A percentile compares a stretch with the other conserved stretches of the same genome.
These are phyloP conservation scores for Pseudogymnoascus sp. DNA, from an alignment of 2,329 filamentous ascomycete species.

Conservation along the genomic window DNA sequence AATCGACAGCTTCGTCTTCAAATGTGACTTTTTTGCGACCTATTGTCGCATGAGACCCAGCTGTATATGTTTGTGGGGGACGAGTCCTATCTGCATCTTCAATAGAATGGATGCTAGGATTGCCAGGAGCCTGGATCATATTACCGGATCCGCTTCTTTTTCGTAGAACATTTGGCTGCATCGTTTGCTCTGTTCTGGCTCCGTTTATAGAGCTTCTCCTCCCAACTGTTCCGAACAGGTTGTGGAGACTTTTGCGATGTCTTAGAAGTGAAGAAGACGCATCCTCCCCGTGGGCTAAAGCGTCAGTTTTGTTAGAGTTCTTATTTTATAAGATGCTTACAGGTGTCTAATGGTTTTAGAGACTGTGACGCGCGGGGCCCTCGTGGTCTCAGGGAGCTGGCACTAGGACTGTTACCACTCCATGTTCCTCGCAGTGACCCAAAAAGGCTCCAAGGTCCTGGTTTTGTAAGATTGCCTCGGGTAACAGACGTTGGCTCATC, in stretches of 20 bases:
- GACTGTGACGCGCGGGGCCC: neutral
- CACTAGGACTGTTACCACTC: neutral
- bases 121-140: neutral
- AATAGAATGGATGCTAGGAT: neutral
- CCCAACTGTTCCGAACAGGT: constrained; percentile 20
- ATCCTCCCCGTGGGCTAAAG: neutral
- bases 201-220: constrained; percentile 14
- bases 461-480: neutral
- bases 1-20: neutral
- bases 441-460: neutral
- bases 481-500: neutral
- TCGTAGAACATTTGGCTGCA: neutral
- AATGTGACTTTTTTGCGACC: neutral
- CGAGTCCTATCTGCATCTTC: neutral
- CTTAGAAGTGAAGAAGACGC: constrained; percentile 3
- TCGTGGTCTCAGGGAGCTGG: neutral
- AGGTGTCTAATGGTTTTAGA: neutral
- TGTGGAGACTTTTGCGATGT: constrained; percentile 20
- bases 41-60: neutral
- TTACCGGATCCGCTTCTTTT: neutral
- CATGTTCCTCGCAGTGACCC: neutral
- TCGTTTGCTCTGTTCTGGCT: constrained; percentile 13
- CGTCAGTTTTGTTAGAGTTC: neutral
- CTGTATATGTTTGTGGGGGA: neutral
- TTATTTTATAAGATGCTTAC: neutral